phyloP scores from a whole-genome alignment of 2,329 filamentous ascomycete genomes.

The Colletotrichum somersetense region DNA sequence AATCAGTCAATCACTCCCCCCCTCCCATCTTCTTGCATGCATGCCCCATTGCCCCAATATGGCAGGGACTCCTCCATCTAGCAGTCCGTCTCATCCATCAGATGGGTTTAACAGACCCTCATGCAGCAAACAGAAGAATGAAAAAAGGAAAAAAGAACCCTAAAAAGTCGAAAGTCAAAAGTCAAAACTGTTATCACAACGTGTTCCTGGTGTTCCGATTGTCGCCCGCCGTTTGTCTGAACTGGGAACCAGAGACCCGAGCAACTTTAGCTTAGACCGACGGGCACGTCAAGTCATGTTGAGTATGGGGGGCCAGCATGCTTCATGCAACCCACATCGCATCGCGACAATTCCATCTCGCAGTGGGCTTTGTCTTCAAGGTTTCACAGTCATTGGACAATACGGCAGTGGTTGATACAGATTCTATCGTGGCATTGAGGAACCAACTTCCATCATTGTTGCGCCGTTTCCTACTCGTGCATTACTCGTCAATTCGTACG shows the following conservation, averaged over 20 bases:
- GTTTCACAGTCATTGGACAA: neutral
- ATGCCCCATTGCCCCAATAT: neutral
- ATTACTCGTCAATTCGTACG: constrained; percentile 42
- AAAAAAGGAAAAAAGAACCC: too few species aligned
- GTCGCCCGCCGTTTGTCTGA: neutral
- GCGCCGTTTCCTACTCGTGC: constrained; percentile 36
- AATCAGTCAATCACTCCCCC: neutral
- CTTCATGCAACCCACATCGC: neutral
- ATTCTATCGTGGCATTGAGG: constrained; percentile 41
- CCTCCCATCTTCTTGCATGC: neutral
- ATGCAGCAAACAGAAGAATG: neutral
- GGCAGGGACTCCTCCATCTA: neutral
- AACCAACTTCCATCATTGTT: constrained; percentile 37
- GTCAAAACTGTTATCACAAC: neutral
- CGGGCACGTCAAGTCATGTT: neutral
- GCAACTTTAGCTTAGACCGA: neutral
- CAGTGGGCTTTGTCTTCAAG: neutral
- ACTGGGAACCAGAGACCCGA: neutral
- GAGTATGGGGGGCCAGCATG: neutral
- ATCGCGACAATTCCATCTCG: neutral
- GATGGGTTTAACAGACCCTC: neutral
- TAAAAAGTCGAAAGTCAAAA: too few species aligned
- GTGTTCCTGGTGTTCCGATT: neutral
- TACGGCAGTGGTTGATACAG: constrained; percentile 26
- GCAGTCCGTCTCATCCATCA: constrained; percentile 23